Conservation (phyloP, 768 basidiomycete genomes). For the Boletus rex-veris region DNA sequence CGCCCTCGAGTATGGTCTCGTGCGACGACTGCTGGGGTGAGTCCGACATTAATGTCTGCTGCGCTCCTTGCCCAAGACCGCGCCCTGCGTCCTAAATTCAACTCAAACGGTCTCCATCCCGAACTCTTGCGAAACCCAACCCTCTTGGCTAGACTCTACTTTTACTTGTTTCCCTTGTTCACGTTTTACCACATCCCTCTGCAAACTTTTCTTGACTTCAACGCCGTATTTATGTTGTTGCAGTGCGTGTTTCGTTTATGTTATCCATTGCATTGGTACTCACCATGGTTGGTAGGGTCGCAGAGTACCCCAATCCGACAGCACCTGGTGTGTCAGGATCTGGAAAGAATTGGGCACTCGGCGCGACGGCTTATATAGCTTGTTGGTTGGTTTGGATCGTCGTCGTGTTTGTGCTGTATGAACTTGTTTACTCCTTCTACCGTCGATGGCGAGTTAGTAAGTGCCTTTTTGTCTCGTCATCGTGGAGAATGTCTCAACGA, state of each 20-base stretch:
- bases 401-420: slow-evolving; percentile 72
- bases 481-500: slow-evolving; percentile 4
- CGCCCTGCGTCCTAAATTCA: slow-evolving; percentile 60
- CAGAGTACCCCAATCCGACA: slow-evolving; percentile 68
- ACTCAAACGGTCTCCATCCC: slow-evolving; percentile 62
- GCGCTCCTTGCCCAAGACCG: slow-evolving; percentile 31
- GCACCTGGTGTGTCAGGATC: slow-evolving; percentile 68
- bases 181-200: slow-evolving; percentile 69
- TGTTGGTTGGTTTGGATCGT: slow-evolving; percentile 77
- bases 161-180: slow-evolving; percentile 66
- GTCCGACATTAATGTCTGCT: slow-evolving; percentile 44
- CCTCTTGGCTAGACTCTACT: slow-evolving; percentile 53
- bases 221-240: slow-evolving; percentile 76
- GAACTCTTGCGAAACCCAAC: slow-evolving; percentile 65
- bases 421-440: slow-evolving; percentile 69
- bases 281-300: slow-evolving; percentile 48
- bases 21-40: slow-evolving; percentile 45
- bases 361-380: slow-evolving; percentile 75
- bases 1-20: slow-evolving; percentile 57
- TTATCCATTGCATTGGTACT: slow-evolving; percentile 5
- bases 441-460: slow-evolving; percentile 77
- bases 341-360: slow-evolving; percentile 78
- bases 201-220: slow-evolving; percentile 88
- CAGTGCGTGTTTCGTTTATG: slow-evolving; percentile 54
- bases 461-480: slow-evolving; percentile 34